phyloP scores from a whole-genome alignment of 495 filamentous ascomycete genomes.

The Penicillium herquei region DNA sequence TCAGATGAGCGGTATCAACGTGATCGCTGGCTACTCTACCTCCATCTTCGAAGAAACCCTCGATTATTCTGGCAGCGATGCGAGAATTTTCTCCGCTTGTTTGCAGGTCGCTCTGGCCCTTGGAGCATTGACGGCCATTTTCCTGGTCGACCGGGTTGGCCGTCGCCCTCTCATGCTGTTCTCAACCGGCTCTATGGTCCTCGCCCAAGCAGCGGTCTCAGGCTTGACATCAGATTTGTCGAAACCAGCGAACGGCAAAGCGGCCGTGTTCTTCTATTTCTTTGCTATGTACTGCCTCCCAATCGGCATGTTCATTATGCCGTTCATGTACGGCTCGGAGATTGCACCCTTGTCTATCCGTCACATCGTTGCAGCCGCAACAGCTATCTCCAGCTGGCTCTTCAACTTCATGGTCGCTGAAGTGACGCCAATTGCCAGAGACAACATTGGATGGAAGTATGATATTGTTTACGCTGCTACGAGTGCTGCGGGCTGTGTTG shows the following conservation, averaged over 20 bases:
- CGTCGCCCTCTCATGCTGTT: constrained; percentile 55
- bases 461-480: constrained; percentile 22
- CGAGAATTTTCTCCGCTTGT: constrained; percentile 17
- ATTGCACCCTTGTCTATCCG: constrained; percentile 48
- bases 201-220: constrained; percentile 57
- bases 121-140: constrained; percentile 14
- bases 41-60: constrained; percentile 19
- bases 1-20: constrained; percentile 24
- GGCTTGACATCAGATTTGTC: constrained; percentile 25
- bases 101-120: constrained; percentile 20
- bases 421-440: constrained; percentile 21
- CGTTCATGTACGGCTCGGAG: constrained; percentile 54
- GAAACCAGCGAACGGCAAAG: constrained; percentile 5
- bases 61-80: constrained; percentile 10
- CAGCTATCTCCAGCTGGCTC: constrained; percentile 44
- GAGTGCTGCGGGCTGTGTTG: constrained; percentile 10
- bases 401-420: constrained; percentile 24
- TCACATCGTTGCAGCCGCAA: constrained; percentile 44
- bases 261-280: constrained; percentile 49
- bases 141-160: constrained; percentile 19
- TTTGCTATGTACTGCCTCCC: constrained; percentile 52
- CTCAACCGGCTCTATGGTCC: constrained; percentile 55
- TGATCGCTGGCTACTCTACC: constrained; percentile 21
- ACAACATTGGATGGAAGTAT: constrained; percentile 15
- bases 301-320: constrained; percentile 50